Conservation (phyloP, 1,284 basidiomycete species). For the Ustilago hordei region DNA sequence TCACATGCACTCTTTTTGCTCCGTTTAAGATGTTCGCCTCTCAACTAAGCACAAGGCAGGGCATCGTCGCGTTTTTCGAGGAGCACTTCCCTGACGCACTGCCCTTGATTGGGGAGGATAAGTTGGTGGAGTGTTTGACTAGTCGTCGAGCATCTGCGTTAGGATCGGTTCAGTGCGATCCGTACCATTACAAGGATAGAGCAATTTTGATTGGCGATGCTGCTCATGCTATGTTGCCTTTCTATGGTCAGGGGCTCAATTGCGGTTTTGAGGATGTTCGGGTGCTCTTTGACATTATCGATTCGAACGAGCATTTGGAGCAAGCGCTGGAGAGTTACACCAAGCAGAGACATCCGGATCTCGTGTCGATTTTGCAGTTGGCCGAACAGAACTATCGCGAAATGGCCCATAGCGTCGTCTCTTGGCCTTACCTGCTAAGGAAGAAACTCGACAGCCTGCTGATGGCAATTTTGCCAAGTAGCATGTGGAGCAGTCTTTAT, state of each 20-base stretch:
- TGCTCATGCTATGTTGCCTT: conserved; percentile 96
- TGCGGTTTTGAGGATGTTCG: conserved; percentile 97
- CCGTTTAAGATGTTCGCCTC: conserved; percentile 81
- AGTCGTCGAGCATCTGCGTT: conserved; percentile 87
- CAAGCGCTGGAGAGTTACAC: conserved; percentile 82
- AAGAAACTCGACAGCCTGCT: conserved; percentile 79
- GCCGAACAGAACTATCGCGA: conserved; percentile 96
- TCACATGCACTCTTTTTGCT: conserved; percentile 85
- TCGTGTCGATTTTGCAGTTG: conserved; percentile 88
- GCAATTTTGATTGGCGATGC: conserved; percentile 91
- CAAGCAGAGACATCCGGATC: conserved; percentile 82
- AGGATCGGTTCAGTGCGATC: conserved; percentile 88
- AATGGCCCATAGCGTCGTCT: conserved; percentile 92
- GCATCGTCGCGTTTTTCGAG: conserved; percentile 82
- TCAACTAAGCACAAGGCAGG: conserved; percentile 63
- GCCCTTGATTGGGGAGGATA: conserved; percentile 82
- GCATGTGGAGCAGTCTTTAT: conserved; percentile 91
- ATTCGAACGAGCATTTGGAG: conserved; percentile 73
- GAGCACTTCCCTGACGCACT: conserved; percentile 88
- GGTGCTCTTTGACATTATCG: conserved; percentile 82
- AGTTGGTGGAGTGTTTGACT: conserved; percentile 80
- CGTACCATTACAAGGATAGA: conserved; percentile 90
- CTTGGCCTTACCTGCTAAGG: conserved; percentile 81
- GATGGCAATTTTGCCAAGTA: conserved; percentile 77
- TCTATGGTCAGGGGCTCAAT: conserved; percentile 96